Evolutionary conservation across 169 alveolate genomes (phyloP).

Genomic region (Cryptosporidium sp.): DNA sequence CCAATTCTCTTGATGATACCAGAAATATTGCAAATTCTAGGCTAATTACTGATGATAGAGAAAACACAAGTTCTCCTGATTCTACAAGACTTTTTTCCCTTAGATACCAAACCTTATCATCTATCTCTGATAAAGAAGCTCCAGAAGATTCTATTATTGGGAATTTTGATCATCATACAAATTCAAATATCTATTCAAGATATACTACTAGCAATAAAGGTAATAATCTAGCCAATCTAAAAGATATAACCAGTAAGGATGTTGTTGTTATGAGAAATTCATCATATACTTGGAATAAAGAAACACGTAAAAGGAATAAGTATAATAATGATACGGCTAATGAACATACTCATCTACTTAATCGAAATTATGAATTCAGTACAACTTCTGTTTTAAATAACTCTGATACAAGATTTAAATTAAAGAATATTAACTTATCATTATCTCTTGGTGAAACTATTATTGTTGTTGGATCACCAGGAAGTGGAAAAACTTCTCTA

Average conservation of each 20-base stretch:
- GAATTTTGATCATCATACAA: not conserved
- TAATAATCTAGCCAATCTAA: not conserved
- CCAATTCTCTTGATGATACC: not conserved
- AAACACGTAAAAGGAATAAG: conserved; percentile 2
- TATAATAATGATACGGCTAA: not conserved
- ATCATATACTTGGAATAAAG: conserved; percentile 46
- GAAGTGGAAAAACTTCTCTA: conserved; percentile 88
- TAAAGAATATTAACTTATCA: conserved; percentile 25
- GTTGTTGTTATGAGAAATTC: conserved; percentile 52
- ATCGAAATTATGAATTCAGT: not conserved
- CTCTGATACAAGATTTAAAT: conserved; percentile 9
- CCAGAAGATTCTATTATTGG: not conserved
- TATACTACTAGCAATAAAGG: not conserved
- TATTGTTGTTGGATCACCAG: conserved; percentile 80
- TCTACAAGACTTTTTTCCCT: not conserved
- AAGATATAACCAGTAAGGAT: not conserved
- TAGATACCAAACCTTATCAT: not conserved
- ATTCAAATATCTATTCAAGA: not conserved
- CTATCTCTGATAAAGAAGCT: not conserved
- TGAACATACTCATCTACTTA: not conserved
- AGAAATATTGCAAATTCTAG: not conserved
- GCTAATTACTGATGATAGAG: not conserved
- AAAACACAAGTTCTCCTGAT: conserved; percentile 3
- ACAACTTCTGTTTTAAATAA: not conserved
- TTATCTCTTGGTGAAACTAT: conserved; percentile 59